phyloP scores from a whole-genome alignment of 352 stramenopile species.

The Globisporangium ultimum region DNA sequence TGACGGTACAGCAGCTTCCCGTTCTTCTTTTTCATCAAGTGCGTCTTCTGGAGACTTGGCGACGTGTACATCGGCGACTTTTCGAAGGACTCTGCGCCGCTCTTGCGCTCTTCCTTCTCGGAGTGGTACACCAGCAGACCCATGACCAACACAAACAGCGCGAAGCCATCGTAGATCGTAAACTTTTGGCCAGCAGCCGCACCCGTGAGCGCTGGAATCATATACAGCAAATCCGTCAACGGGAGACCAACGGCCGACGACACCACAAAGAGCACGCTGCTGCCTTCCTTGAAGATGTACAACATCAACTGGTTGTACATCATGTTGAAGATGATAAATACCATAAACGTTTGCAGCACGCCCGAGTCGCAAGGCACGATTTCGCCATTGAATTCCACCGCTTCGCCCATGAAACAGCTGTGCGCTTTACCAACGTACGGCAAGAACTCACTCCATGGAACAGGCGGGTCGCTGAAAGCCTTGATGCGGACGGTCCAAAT shows the following conservation, averaged over 20 bases:
- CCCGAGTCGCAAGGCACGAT: constrained; percentile 26
- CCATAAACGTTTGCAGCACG: constrained; percentile 70
- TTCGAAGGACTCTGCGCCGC: constrained; percentile 58
- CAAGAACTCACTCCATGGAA: constrained; percentile 69
- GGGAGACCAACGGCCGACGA: constrained; percentile 80
- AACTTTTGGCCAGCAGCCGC: constrained; percentile 63
- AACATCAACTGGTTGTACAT: constrained; percentile 89
- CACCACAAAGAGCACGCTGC: constrained; percentile 85
- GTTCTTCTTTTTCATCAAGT: constrained; percentile 76
- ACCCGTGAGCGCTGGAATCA: constrained; percentile 76
- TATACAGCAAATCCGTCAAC: constrained; percentile 83
- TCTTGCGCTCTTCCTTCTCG: constrained; percentile 78
- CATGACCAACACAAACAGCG: constrained; percentile 85
- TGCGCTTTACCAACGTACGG: constrained; percentile 67
- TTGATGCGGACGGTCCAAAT: constrained; percentile 81
- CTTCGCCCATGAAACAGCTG: constrained; percentile 70
- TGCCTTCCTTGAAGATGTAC: constrained; percentile 89
- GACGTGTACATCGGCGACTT: constrained; percentile 87
- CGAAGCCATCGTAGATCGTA: constrained; percentile 87
- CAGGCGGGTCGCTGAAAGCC: constrained; percentile 74
- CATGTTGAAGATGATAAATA: constrained; percentile 87
- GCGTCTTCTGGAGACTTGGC: constrained; percentile 78
- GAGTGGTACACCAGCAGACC: constrained; percentile 85
- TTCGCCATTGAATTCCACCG: constrained; percentile 66
- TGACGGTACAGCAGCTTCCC: constrained; percentile 85